Conservation (phyloP, 164 flowering plant species). For the Buxus sempervirens region DNA sequence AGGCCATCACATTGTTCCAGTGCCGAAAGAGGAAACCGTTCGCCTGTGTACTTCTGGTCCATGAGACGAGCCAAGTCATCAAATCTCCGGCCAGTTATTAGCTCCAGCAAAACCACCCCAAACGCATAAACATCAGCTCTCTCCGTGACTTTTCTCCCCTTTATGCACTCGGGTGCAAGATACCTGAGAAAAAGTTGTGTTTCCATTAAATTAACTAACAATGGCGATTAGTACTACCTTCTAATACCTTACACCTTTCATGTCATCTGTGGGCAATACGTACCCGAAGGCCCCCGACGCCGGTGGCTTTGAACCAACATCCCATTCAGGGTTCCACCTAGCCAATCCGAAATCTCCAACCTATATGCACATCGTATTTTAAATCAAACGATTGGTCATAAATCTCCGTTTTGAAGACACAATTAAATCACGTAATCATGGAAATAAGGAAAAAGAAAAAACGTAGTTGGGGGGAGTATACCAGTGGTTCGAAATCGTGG, state of each 20-base stretch:
- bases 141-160: conserved; percentile 54
- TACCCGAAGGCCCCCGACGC: conserved; percentile 73
- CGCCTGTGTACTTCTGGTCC: conserved; percentile 35
- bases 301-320: conserved; percentile 35
- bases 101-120: conserved; percentile 71
- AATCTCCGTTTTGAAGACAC: no score
- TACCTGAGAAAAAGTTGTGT: conserved; percentile 39
- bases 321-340: conserved; percentile 56
- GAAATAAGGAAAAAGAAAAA: neutral
- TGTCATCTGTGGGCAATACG: no score
- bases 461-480: conserved; percentile 20
- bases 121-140: conserved; percentile 85
- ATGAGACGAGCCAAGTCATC: conserved; percentile 33
- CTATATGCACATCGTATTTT: no score
- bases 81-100: conserved; percentile 60
- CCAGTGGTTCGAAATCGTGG: conserved; percentile 90
- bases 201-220: neutral
- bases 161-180: conserved; percentile 79
- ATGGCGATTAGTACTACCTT: no score
- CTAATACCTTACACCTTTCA: no score
- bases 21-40: conserved; percentile 39
- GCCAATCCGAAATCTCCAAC: conserved; percentile 91
- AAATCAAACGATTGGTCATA: conserved; percentile 4
- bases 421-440: no score
- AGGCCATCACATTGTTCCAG: conserved; percentile 25